Base-by-base conservation (phyloP, 768 basidiomycete genomes). In the Suillus sp. region DNA sequence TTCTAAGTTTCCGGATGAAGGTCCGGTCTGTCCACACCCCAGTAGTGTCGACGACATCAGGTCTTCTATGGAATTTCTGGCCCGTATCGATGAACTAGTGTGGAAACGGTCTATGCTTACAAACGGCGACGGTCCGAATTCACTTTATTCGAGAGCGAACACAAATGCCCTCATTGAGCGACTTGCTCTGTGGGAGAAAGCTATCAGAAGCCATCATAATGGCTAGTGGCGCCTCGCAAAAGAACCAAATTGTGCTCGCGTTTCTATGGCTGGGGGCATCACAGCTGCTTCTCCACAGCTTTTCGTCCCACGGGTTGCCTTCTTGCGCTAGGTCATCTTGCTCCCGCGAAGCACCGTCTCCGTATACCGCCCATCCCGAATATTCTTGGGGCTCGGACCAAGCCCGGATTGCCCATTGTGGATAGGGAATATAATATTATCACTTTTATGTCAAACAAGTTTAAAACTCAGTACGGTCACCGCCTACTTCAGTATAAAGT, bases 131-230 rank as follows among this genome's bases (percentile, higher is more conserved):
- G 62, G 64, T 13, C 48, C 68, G 5, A 55, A 64, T 1, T 67
- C 67, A 0, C 42, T 68, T 1, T 75, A 62, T 61, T 75, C 73
- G 1, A 72, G 66, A 47, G 75, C 68, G 18, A 76, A 76, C 18
- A 30, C 42, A 2, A 55, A 64, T 34, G 63, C 72, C 2, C 66
- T 76, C n/a, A 16, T 64, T 16, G 51, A 70, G 25, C 72, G 75
- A 22, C 68, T 75, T 40, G 65, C 64, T 27, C 59, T 76, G 14
- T 76, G 74, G 74, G 75, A 75, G 45, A 67, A 65, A 18, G 59
- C 63, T 16, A 65, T 76, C 16, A 66, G 74, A n/a, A 61, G 70
- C 14, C 25, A 34, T n/a, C 30, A 59, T 32, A 60, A 62, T 3
- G 9, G 54, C n/a, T 56, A 56, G 54, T 37, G 35, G 35, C 35